Evolutionary conservation across 805 yeast genomes (phyloP).

Genomic region (Diddensiella caesifluorescens): DNA sequence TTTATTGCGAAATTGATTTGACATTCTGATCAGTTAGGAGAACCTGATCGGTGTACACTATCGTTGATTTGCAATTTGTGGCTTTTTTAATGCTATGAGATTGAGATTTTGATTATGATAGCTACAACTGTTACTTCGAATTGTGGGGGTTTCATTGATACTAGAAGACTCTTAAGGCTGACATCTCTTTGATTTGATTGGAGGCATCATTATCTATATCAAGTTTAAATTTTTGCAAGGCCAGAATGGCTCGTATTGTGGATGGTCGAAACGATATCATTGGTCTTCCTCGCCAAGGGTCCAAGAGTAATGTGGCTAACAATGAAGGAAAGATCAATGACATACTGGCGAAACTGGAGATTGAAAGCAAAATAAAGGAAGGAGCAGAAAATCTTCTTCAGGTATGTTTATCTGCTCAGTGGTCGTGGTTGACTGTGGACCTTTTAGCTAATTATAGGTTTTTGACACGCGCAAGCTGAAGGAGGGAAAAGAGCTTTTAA

Average conservation of each 20-base stretch:
- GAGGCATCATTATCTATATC: no score
- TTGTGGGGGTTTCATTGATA: no score
- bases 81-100: no score
- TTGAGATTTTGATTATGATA: no score
- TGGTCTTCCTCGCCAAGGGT: constrained; percentile 14
- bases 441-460: constrained; percentile 4
- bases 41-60: no score
- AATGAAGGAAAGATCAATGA: constrained; percentile 19
- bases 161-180: no score
- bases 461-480: constrained; percentile 21
- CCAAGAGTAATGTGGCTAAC: constrained; percentile 8
- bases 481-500: constrained; percentile 18
- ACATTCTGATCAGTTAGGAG: no score
- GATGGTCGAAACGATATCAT: constrained; percentile 13
- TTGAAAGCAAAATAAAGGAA: constrained; percentile 34
- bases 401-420: constrained; percentile 19
- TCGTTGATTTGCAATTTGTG: no score
- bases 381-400: constrained; percentile 35
- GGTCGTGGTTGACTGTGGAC: constrained; percentile 1
- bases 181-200: no score
- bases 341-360: constrained; percentile 31
- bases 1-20: no score
- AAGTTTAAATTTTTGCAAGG: no score
- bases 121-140: no score
- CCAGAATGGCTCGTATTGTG: not conserved